A percentile compares a stretch with the other conserved stretches of the same genome.
phyloP scores from a whole-genome alignment of 2,329 filamentous ascomycete species.

The Stemphylium lycopersici region DNA sequence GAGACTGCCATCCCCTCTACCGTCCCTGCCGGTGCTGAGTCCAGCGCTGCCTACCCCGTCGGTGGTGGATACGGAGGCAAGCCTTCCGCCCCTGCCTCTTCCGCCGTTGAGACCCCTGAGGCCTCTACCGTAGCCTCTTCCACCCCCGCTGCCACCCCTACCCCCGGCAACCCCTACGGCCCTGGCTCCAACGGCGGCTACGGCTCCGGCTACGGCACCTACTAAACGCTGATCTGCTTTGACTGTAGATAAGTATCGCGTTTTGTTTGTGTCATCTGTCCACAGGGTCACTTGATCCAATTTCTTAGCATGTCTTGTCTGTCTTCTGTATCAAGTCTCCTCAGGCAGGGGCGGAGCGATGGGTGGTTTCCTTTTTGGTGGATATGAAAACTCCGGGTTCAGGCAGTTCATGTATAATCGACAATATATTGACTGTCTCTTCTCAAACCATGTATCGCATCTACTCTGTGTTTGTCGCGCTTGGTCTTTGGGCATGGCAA shows the following conservation, averaged over 20 bases:
- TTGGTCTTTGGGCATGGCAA: constrained; percentile 1
- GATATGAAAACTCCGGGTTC: constrained; percentile 6
- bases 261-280: constrained; percentile 20
- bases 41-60: constrained; percentile 24
- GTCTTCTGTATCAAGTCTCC: constrained; percentile 26
- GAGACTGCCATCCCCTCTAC: constrained; percentile 12
- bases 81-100: constrained; percentile 12
- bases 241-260: constrained; percentile 25
- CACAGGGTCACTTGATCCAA: constrained; percentile 29
- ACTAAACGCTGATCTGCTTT: constrained; percentile 24
- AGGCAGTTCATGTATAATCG: constrained; percentile 21
- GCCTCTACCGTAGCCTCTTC: constrained; percentile 8
- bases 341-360: constrained; percentile 26
- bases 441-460: constrained; percentile 1
- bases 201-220: constrained; percentile 30
- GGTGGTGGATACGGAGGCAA: constrained; percentile 15
- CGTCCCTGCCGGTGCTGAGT: constrained; percentile 14
- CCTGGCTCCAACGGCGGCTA: constrained; percentile 18
- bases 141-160: constrained; percentile 13
- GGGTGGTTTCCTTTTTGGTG: constrained; percentile 26
- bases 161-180: constrained; percentile 15
- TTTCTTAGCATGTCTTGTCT: constrained; percentile 36
- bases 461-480: neutral
- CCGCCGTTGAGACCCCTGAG: constrained; percentile 13
- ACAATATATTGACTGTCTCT: constrained; percentile 34